Evolutionary conservation across 1,284 basidiomycete genomes (phyloP).

Genomic region (Lentinula novae-zelandiae): DNA sequence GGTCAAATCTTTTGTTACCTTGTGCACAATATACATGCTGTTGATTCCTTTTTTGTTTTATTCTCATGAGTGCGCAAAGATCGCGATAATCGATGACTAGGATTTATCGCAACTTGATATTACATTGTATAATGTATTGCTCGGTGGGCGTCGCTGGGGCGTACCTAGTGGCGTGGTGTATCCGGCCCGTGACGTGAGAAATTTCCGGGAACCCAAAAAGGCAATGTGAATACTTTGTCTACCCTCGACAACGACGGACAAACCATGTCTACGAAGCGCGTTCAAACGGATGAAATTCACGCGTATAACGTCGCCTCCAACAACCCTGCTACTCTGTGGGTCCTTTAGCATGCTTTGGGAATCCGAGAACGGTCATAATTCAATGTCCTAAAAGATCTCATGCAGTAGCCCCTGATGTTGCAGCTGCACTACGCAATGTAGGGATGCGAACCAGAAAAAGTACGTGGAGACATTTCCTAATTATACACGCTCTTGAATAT

Average conservation of each 20-base stretch:
- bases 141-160: too few species aligned
- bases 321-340: conserved; percentile 9
- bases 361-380: not conserved
- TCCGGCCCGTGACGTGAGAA: not conserved
- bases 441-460: conserved; percentile 49
- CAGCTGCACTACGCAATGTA: conserved; percentile 39
- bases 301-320: conserved; percentile 28
- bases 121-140: too few species aligned
- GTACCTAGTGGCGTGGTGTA: too few species aligned
- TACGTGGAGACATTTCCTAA: conserved; percentile 23
- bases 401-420: conserved; percentile 35
- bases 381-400: not conserved
- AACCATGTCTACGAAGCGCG: conserved; percentile 34
- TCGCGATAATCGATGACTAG: too few species aligned
- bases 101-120: too few species aligned
- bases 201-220: not conserved
- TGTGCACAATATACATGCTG: too few species aligned
- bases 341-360: conserved; percentile 1
- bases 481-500: conserved; percentile 19
- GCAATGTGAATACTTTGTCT: not conserved
- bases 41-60: too few species aligned
- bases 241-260: not conserved
- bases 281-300: conserved; percentile 36
- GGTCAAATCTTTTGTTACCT: too few species aligned
- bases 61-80: too few species aligned